Base-by-base conservation (phyloP, 805 yeast species). In the Starmera caribaea region DNA sequence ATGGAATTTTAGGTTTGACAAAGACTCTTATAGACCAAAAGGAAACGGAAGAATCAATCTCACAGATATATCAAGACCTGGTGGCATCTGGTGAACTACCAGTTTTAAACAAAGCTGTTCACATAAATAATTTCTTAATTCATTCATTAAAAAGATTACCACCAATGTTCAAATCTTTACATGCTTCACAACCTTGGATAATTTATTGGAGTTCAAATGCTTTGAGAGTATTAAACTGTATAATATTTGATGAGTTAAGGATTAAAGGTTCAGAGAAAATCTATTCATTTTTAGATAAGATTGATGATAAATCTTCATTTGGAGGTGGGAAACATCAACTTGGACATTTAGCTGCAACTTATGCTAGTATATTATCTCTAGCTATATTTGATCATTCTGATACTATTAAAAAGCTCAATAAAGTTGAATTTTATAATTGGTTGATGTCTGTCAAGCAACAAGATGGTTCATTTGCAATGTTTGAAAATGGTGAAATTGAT, bases 111-210 rank as follows among this genome's bases (percentile, higher is more conserved):
- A 47, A 34, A 12, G 36, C 34, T 26, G 46, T 43, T 24, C 59
- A 55, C 34, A 12, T 45, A 12, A 38, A 34, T 16, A 32, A 32
- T 12, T 55, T 44, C 26, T 30, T 49, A 10, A 44, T 37, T 14
- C 38, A 41, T 44, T 47, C 53, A 0, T 31, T 52, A n/a, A 50
- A 51, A 3, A 39, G 36, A 7, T 31, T 54, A 7, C 58, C 58
- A 2, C 32, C 41, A 16, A 34, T 43, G 41, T 47, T 55, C 41
- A 41, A 57, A 3, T 70, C 71, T 0, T 65, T 86, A 36, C 97
- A 90, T 58, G 92, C 97, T 0, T 83, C 92, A n/a, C 88, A 81
- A 44, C 79, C 95, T 0, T 92, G 97, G 97, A 62, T 90, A 52
- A 42, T 84, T 1, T 90, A 83, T 55, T 92, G 98, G 98, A 61